Conservation (phyloP, 179 eudicot genomes). For the Beta macrorhiza region DNA sequence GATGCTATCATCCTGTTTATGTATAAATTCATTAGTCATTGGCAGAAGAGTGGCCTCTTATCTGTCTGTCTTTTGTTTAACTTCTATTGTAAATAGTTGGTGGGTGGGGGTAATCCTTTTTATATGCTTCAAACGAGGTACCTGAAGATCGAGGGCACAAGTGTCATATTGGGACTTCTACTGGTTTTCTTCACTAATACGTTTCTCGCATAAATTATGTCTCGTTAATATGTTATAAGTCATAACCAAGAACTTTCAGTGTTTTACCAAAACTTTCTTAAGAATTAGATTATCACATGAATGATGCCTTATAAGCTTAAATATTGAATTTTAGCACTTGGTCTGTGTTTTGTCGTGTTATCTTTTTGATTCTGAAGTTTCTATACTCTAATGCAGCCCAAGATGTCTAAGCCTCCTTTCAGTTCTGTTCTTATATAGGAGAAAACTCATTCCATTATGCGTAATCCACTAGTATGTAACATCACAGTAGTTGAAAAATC, state of each 20-base stretch:
- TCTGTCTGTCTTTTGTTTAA: no score
- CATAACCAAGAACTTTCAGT: neutral
- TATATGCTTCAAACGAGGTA: neutral
- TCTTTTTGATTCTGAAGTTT: neutral
- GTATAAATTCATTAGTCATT: neutral
- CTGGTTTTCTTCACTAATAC: neutral
- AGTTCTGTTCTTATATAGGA: neutral
- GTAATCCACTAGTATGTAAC: neutral
- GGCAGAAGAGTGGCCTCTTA: no score
- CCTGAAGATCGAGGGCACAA: neutral
- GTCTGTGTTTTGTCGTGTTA: neutral
- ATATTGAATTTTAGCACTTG: neutral
- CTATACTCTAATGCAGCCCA: neutral
- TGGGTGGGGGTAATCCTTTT: neutral
- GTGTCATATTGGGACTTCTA: neutral
- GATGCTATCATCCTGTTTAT: neutral
- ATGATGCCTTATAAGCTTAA: neutral
- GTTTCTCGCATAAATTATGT: neutral
- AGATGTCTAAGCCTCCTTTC: neutral
- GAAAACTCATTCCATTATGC: neutral
- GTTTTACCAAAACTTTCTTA: neutral
- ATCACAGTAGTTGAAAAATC: neutral
- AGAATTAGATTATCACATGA: neutral
- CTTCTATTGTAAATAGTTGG: neutral
- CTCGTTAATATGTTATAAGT: neutral